Base-by-base conservation (phyloP, 2,329 filamentous ascomycete genomes). In the Chaetomiaceae sp. region DNA sequence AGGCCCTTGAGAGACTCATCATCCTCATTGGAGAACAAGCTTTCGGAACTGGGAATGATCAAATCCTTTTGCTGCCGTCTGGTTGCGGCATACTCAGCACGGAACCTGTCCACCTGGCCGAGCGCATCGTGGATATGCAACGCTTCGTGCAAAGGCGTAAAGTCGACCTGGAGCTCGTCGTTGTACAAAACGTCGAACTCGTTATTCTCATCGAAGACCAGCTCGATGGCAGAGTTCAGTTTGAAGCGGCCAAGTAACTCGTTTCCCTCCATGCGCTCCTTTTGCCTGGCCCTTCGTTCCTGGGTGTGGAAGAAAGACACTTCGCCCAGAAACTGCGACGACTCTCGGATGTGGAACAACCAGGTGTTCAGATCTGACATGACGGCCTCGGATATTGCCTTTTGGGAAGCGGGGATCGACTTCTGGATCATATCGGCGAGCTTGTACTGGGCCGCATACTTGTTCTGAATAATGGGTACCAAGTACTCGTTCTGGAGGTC, bases 321-420 rank as follows among this genome's bases (percentile, higher is more conserved):
- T 68, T 99, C 94, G 4, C 94, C 94, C 7, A 99, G 74, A 58
- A 96, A 96, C 62, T 96, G 92, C 1, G 94, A 96, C 16, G 90
- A 95, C 69, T 99, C 94, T 63, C 94, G 85, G 58, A 99, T 95
- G 20, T 89, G 85, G 65, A 87, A 99, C 9, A 99, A 77, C 94
- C 94, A 99, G 0, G 90, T 96, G 66, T 97, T 97, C 51, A 99
- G 73, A 70, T 99, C 94, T 2, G 83, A 87, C 90, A 97, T 97
- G 61, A 99, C 94, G 13, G 91, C 90, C 70, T 97, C 92, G 4
- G 92, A 92, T 52, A 99, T 96, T 46, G 89, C 84, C 64, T 89
- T 90, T 65, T 96, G 90, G 1, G 90, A 96, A 3, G 89, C 85
- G 1, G 94, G 94, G 29, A 97, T 92, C 0, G 92, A 97, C 62